phyloP scores from a whole-genome alignment of 1,284 basidiomycete species.

The Cutaneotrichosporon sp. region DNA sequence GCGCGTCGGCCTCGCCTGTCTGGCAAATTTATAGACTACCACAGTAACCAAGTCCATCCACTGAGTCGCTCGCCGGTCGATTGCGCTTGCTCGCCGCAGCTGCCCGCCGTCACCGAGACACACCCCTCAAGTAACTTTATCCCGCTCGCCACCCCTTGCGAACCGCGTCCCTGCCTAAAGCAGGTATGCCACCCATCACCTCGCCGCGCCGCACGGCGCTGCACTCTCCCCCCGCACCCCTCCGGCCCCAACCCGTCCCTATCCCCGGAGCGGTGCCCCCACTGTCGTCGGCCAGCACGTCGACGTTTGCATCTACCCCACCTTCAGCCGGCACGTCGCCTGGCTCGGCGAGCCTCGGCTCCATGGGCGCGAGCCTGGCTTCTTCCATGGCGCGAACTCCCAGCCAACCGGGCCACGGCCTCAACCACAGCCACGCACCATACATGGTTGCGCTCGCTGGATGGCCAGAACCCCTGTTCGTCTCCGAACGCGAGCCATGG shows the following conservation, averaged over 20 bases:
- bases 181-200: slow-evolving; percentile 15
- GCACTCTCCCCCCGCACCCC: slow-evolving; percentile 5
- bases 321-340: neutral
- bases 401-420: neutral
- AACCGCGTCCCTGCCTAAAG: neutral
- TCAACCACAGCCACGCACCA: slow-evolving; percentile 14
- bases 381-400: neutral
- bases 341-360: neutral
- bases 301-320: neutral
- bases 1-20: no score
- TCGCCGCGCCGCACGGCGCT: slow-evolving; percentile 12
- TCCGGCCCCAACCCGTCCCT: slow-evolving; percentile 3
- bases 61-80: no score
- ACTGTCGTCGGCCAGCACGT: neutral
- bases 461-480: slow-evolving; percentile 38
- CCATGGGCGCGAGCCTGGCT: neutral
- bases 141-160: neutral
- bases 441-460: slow-evolving; percentile 39
- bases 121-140: no score
- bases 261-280: slow-evolving; percentile 1
- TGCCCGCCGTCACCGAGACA: no score
- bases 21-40: no score
- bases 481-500: slow-evolving; percentile 20
- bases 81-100: no score
- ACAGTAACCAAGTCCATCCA: no score